These are phyloP conservation scores for Sporothrix protearum DNA, from an alignment of 2,329 filamentous ascomycete genomes.

Conservation along the genomic window DNA sequence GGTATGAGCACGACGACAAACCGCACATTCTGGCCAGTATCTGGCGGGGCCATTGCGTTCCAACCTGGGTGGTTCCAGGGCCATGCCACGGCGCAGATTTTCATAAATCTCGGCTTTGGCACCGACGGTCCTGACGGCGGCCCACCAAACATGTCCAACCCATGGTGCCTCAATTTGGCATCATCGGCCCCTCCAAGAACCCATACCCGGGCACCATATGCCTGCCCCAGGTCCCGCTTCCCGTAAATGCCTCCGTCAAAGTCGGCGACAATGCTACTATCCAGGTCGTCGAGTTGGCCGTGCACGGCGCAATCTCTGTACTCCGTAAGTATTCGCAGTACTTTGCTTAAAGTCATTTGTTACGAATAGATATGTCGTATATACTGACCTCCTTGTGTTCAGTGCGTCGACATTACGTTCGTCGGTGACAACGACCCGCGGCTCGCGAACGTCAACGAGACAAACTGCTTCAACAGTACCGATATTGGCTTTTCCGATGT, in stretches of 20 bases:
- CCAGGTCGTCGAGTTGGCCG: conserved; percentile 76
- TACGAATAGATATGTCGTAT: not conserved
- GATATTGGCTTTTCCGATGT: conserved; percentile 72
- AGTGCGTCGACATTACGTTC: conserved; percentile 96
- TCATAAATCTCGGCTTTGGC: conserved; percentile 86
- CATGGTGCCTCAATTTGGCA: conserved; percentile 77
- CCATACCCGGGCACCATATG: conserved; percentile 89
- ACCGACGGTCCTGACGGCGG: conserved; percentile 60
- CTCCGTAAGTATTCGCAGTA: conserved; percentile 54
- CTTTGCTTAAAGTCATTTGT: not conserved
- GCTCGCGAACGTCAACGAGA: conserved; percentile 68
- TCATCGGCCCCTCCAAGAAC: conserved; percentile 74
- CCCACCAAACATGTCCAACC: conserved; percentile 82
- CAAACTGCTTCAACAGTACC: conserved; percentile 86
- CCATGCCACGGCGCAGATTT: conserved; percentile 76
- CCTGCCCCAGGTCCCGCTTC: conserved; percentile 82
- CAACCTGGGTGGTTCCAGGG: conserved; percentile 97
- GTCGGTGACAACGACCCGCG: conserved; percentile 67
- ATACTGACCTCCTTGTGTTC: conserved; percentile 6
- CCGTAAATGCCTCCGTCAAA: conserved; percentile 64
- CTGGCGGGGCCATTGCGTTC: conserved; percentile 80
- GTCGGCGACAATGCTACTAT: conserved; percentile 88
- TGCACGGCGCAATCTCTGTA: conserved; percentile 78
- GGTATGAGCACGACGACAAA: conserved; percentile 74
- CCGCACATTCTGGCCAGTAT: conserved; percentile 86